Conservation (phyloP, 192 early-diverging fungal species). For the Podila epicladia region DNA sequence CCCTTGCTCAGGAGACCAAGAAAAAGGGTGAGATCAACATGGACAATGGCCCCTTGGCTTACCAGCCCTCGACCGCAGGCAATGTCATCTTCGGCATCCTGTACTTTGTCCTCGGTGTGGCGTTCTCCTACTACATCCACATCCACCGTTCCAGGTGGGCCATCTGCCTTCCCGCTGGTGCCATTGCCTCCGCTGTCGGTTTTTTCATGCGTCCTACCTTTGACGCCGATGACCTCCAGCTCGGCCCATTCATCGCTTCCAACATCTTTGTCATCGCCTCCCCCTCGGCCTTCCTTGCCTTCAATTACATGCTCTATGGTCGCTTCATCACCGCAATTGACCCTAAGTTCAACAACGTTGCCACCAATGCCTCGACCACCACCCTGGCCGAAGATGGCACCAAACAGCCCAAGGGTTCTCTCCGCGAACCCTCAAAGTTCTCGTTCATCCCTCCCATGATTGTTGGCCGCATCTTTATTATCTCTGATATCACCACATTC, state of each 20-base stretch:
- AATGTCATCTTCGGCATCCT: conserved; percentile 12
- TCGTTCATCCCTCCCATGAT: conserved; percentile 35
- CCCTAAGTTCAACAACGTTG: conserved; percentile 1
- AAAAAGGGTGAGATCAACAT: too few species aligned
- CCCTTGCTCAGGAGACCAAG: too few species aligned
- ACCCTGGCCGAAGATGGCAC: too few species aligned
- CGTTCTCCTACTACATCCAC: neutral
- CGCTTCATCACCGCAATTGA: conserved; percentile 24
- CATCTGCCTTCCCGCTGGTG: conserved; percentile 32
- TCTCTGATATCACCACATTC: conserved; percentile 19
- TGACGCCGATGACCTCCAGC: neutral
- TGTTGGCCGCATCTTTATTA: conserved; percentile 26
- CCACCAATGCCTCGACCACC: too few species aligned
- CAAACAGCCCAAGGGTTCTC: too few species aligned
- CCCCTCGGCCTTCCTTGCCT: conserved; percentile 32
- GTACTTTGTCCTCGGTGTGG: conserved; percentile 6
- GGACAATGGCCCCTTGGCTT: conserved; percentile 1
- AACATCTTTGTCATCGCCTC: conserved; percentile 6
- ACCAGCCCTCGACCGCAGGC: conserved; percentile 8
- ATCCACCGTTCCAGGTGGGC: conserved; percentile 23
- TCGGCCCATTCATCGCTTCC: conserved; percentile 5
- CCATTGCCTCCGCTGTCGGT: conserved; percentile 13
- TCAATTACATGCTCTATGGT: conserved; percentile 48
- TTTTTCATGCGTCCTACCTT: conserved; percentile 11
- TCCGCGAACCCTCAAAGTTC: conserved; percentile 2